Evolutionary conservation across 306 rosid species (phyloP).

Genomic region (Vachellia pachyceras): DNA sequence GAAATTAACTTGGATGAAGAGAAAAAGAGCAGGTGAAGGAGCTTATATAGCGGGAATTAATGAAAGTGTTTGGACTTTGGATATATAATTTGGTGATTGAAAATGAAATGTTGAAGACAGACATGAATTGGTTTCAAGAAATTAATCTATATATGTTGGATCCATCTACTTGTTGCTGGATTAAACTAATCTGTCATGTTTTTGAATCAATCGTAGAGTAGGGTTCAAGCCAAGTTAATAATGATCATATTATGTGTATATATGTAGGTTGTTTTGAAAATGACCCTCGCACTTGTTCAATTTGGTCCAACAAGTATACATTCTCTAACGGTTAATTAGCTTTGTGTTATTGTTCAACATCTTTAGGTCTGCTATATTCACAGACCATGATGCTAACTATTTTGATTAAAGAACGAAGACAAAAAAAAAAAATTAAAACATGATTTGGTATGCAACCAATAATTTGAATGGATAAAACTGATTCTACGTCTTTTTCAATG

Average conservation of each 20-base stretch:
- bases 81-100: conserved; percentile 49
- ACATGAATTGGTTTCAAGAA: conserved; percentile 36
- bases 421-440: background rate
- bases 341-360: background rate
- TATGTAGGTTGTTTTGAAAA: background rate
- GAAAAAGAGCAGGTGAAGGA: conserved; percentile 1
- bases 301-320: background rate
- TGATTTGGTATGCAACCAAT: background rate
- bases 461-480: background rate
- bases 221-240: conserved; percentile 36
- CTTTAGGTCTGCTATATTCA: too few relatives aligned
- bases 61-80: conserved; percentile 18
- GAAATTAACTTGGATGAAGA: conserved; percentile 32
- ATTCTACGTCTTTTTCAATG: background rate
- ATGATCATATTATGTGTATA: background rate
- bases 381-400: background rate
- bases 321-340: background rate
- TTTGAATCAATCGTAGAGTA: conserved; percentile 44
- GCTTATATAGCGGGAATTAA: conserved; percentile 27
- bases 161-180: conserved; percentile 6
- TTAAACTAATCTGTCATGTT: conserved; percentile 35
- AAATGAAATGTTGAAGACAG: conserved; percentile 24
- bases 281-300: background rate
- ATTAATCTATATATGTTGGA: conserved; percentile 10
- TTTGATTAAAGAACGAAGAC: background rate